A percentile compares a stretch with the other conserved stretches of the same genome.
Conservation (phyloP, 139 green algal genomes). For the Tetraselmis striata region DNA sequence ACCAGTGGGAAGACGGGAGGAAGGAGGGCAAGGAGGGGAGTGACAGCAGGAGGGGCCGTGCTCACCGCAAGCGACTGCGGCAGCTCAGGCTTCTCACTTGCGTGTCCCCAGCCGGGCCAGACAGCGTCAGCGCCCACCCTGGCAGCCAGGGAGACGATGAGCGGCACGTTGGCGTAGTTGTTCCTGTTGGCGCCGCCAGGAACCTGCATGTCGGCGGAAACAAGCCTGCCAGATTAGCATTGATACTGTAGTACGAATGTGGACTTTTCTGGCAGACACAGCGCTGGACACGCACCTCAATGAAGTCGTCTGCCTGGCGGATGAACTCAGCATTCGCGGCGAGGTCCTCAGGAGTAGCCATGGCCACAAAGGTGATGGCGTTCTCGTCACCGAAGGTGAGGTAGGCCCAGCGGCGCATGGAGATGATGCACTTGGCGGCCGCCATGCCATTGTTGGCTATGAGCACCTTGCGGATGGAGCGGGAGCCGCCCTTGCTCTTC, state of each 20-base stretch:
- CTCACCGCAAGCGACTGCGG: conserved; percentile 55
- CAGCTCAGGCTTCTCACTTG: conserved; percentile 92
- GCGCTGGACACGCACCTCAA: conserved; percentile 61
- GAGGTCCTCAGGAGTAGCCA: conserved; percentile 96
- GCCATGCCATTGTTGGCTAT: conserved; percentile 90
- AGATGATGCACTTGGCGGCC: conserved; percentile 96
- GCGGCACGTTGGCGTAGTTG: conserved; percentile 97
- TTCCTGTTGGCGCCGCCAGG: conserved; percentile 95
- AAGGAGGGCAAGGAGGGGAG: conserved; percentile 85
- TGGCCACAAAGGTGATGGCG: conserved; percentile 79
- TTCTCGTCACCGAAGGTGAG: conserved; percentile 61
- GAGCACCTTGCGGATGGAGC: conserved; percentile 56
- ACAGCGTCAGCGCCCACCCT: conserved; percentile 85
- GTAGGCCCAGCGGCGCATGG: conserved; percentile 73
- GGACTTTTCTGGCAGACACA: neutral
- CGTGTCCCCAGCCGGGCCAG: conserved; percentile 96
- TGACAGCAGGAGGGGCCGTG: conserved; percentile 25
- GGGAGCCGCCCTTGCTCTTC: neutral
- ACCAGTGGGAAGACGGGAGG: neutral
- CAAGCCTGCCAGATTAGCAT: too few relatives aligned
- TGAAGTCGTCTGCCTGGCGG: conserved; percentile 92
- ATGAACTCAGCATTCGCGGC: conserved; percentile 88
- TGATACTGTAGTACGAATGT: too few relatives aligned
- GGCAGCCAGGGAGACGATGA: conserved; percentile 81
- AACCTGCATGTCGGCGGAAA: too few relatives aligned